Evolutionary conservation across 1,139 yeast species (phyloP), one percentile per base, ranked within the genome.

Genomic region (Sugiyamaella pinicola): DNA sequence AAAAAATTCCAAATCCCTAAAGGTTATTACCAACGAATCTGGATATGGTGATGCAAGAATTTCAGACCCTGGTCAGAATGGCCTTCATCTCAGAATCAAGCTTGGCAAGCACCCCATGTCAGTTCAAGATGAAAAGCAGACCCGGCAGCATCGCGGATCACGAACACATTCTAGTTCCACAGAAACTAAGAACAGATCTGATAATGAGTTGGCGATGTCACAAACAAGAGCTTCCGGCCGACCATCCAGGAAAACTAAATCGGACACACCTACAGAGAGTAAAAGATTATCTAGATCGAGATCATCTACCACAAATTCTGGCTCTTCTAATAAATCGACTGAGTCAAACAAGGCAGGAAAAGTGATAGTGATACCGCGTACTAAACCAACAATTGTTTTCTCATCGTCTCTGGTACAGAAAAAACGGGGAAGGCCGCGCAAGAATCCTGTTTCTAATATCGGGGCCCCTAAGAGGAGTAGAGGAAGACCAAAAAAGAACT

Each of bases 361-460:
- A 26, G 9, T 21, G 15, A 43, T 43, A 17, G 38, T 34, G 10
- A 21, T 34, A 10, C 47, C 47, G 8, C 47, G 39, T 9, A 42
- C 37, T 8, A 42, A 42, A 13, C 46, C 46, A 12, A 42, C 46
- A 17, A 43, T 43, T 21, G 31, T 43, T 19, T 33, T 43, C 24
- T 33, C 47, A 17, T 31, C 24, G 4, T 18, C 46, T 13, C 35
- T 29, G 3, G 46, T 42, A 3, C 7, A 24, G 24, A 42, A 31
- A 17, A 31, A n/a, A 10, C 19, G 33, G 10, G 40, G 39, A n/a
- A 21, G 33, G n/a, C 40, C 47, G n/a, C 37, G 33, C 18, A 33
- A 43, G n/a, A 7, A 19, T 21, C 40, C 40, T 10, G 15, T 15
- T 33, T 28, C 46, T 29, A 26, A 42, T 2, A 13, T 18, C 6